Evolutionary conservation across 495 filamentous ascomycete species (phyloP).

Genomic region (Sporormia fimetaria): DNA sequence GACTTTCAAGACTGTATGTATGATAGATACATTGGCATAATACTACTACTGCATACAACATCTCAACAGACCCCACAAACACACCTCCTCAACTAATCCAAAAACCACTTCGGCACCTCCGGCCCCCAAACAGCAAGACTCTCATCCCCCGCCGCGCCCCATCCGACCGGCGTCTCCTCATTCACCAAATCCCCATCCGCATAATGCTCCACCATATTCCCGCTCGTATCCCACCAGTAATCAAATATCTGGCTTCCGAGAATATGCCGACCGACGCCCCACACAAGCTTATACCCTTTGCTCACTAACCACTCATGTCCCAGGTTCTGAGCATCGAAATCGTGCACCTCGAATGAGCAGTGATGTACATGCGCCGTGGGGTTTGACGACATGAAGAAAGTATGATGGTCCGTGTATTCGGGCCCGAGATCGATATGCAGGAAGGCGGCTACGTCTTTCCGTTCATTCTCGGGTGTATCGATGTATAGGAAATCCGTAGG

Average conservation of each 20-base stretch:
- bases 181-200: slow-evolving; percentile 61
- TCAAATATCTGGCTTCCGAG: slow-evolving; percentile 58
- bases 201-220: slow-evolving; percentile 54
- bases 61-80: no score
- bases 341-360: slow-evolving; percentile 61
- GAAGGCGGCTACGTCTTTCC: slow-evolving; percentile 45
- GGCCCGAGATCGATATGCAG: slow-evolving; percentile 52
- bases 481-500: slow-evolving; percentile 46
- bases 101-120: slow-evolving; percentile 22
- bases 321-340: slow-evolving; percentile 63
- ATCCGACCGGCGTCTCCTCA: slow-evolving; percentile 38
- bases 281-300: slow-evolving; percentile 55
- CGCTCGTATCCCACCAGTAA: slow-evolving; percentile 55
- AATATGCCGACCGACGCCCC: slow-evolving; percentile 62
- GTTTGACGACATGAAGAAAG: slow-evolving; percentile 51
- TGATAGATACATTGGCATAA: no score
- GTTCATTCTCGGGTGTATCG: slow-evolving; percentile 7
- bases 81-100: slow-evolving; percentile 19
- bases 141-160: slow-evolving; percentile 22
- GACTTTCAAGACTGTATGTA: no score
- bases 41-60: no score
- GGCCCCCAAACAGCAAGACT: slow-evolving; percentile 24
- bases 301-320: slow-evolving; percentile 59
- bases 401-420: slow-evolving; percentile 57
- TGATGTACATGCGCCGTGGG: slow-evolving; percentile 56